Evolutionary conservation across 2,329 filamentous ascomycete species (phyloP), one percentile per base, ranked within the genome.

Genomic region (Sporothrix sp.): DNA sequence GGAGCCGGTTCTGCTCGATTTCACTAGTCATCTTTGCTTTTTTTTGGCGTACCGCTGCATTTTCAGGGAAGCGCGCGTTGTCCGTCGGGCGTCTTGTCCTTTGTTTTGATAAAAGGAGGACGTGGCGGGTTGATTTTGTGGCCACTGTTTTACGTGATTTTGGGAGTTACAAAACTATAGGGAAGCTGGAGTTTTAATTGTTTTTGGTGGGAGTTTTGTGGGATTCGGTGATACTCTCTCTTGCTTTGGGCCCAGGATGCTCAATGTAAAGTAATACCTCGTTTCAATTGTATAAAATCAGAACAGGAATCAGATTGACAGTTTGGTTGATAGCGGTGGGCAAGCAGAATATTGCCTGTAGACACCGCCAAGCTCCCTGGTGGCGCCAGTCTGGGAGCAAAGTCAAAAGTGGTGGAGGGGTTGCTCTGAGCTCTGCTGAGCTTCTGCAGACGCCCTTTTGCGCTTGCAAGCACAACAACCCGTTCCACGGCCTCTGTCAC

Each of bases 351-450:
- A 37, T 23, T 57, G 55, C 55, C 55, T 7, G 16, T n/a, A 2
- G 33, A 27, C 53, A 57, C 55, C 55, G 55, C 55, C 49, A 35
- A 48, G 28, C 25, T 7, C 38, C 16, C 7, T 45, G 18, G 42
- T 45, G 30, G 9, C 30, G 16, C 27, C 7, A 4, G 20, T 38
- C 13, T 28, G 39, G 23, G 38, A 27, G 40, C 23, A 48, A 27
- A 36, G 36, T 14, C 35, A 10, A 37, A 39, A 23, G n/a, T 48
- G 33, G 36, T 39, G 20, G 36, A 40, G 35, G 46, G 46, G 42
- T 44, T 33, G 10, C 27, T 28, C 32, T 47, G 50, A 40, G 32
- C 37, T 38, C 20, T 21, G 25, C 11, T n/a, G 33, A 21, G 33
- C 23, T 48, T 36, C 18, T 39, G 36, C 14, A 45, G 32, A 18